Conservation (phyloP, 306 rosid genomes). For the Senna tora region DNA sequence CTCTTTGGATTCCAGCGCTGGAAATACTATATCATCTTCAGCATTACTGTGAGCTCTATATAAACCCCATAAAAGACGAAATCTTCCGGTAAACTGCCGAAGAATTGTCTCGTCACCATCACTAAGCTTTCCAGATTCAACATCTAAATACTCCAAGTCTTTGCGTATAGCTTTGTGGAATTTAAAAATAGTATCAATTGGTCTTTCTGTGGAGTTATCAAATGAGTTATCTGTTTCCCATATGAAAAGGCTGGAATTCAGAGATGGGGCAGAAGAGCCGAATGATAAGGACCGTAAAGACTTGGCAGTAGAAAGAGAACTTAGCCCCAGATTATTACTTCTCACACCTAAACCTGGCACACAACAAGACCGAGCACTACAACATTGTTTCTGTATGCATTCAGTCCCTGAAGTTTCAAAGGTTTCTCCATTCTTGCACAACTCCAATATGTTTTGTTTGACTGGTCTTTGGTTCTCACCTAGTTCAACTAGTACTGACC, state of each 20-base stretch:
- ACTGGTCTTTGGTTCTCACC: constrained; percentile 61
- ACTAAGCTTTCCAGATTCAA: constrained; percentile 95
- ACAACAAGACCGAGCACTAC: constrained; percentile 70
- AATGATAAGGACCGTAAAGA: constrained; percentile 85
- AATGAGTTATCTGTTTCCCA: constrained; percentile 85
- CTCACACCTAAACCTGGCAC: constrained; percentile 97
- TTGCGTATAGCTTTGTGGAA: constrained; percentile 97
- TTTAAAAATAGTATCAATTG: constrained; percentile 97
- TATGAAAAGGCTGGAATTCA: constrained; percentile 87
- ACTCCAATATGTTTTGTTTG: constrained; percentile 52
- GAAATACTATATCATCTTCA: constrained; percentile 97
- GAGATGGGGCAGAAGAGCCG: constrained; percentile 87
- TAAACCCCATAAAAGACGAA: constrained; percentile 96
- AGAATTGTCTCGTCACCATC: constrained; percentile 79
- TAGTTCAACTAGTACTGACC: constrained; percentile 51
- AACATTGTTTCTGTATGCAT: constrained; percentile 56
- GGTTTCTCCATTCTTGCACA: constrained; percentile 52
- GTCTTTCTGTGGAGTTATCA: constrained; percentile 82
- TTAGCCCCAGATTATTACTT: constrained; percentile 79
- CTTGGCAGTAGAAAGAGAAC: constrained; percentile 76
- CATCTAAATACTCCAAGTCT: constrained; percentile 96
- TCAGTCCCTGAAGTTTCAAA: constrained; percentile 48
- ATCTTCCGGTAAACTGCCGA: constrained; percentile 85
- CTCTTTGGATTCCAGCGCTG: constrained; percentile 98
- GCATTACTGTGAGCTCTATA: constrained; percentile 99